Percentiles rank a stretch among this genome's conserved stretches.
These are phyloP conservation scores for Mortierella hygrophila DNA, from an alignment of 192 early-diverging fungal genomes.

Conservation along the genomic window DNA sequence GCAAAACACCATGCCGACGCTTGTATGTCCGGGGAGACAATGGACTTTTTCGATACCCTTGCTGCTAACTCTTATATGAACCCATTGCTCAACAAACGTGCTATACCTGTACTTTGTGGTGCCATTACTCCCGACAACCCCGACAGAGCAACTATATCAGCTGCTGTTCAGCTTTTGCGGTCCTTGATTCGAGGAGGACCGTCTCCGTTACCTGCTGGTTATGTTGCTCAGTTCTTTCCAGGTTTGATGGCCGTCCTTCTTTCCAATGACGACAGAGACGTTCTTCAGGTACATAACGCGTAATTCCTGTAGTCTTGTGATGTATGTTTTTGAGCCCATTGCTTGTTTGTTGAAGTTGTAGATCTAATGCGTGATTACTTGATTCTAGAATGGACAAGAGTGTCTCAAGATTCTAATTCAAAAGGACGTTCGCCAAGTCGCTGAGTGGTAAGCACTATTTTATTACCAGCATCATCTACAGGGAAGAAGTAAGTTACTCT, in stretches of 20 bases:
- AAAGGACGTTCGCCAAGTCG: conserved; percentile 79
- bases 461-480: too few relatives aligned
- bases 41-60: conserved; percentile 82
- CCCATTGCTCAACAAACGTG: conserved; percentile 73
- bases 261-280: conserved; percentile 72
- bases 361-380: neutral
- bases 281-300: conserved; percentile 75
- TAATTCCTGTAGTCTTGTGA: neutral
- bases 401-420: conserved; percentile 83
- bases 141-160: conserved; percentile 29
- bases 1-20: conserved; percentile 77
- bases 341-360: neutral
- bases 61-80: conserved; percentile 73
- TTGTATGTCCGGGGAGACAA: conserved; percentile 74
- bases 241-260: conserved; percentile 79
- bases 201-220: conserved; percentile 78
- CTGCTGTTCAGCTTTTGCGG: conserved; percentile 79
- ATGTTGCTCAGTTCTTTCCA: conserved; percentile 82
- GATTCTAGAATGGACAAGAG: conserved; percentile 77
- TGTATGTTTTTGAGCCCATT: neutral
- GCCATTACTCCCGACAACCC: conserved; percentile 14
- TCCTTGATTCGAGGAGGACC: conserved; percentile 77
- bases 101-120: conserved; percentile 74
- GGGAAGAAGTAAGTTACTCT: too few relatives aligned
- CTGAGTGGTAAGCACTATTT: conserved; percentile 72